phyloP scores from a whole-genome alignment of 1,284 basidiomycete species.

The Trametes pubescens region DNA sequence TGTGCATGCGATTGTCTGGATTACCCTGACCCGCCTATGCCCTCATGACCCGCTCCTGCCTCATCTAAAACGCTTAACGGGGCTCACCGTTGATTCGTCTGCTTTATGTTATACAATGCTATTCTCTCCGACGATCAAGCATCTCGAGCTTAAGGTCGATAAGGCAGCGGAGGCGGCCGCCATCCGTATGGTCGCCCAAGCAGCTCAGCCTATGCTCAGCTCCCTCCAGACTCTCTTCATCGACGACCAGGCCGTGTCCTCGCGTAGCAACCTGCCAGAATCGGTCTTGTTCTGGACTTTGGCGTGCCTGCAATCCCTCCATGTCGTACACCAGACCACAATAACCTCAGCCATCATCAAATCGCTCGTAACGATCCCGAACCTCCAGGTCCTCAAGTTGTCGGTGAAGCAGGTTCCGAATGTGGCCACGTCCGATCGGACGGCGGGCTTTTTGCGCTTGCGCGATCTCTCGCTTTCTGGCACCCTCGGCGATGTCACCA shows the following conservation, averaged over 20 bases:
- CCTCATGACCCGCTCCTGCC: slow-evolving; percentile 7
- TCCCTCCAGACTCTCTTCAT: slow-evolving; percentile 6
- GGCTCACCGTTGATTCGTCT: slow-evolving; percentile 6
- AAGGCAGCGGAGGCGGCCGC: background rate
- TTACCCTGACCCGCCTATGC: slow-evolving; percentile 5
- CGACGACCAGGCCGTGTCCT: background rate
- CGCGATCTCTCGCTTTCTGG: slow-evolving; percentile 9
- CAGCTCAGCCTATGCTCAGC: background rate
- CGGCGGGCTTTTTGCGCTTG: background rate
- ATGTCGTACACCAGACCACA: background rate
- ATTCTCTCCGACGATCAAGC: slow-evolving; percentile 11
- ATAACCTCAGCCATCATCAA: background rate
- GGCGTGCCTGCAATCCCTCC: background rate
- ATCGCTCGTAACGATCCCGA: slow-evolving; percentile 3
- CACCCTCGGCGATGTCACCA: background rate
- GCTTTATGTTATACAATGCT: slow-evolving; percentile 11
- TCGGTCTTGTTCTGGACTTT: slow-evolving; percentile 6
- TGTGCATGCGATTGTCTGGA: slow-evolving; percentile 19
- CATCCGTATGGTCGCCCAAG: slow-evolving; percentile 2
- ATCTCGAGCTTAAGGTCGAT: slow-evolving; percentile 3
- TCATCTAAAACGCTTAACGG: slow-evolving; percentile 7
- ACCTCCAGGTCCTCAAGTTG: slow-evolving; percentile 9
- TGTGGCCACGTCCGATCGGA: background rate
- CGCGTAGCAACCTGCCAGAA: no score
- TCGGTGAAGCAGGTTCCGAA: background rate